These are phyloP conservation scores for Chalaropsis thielavioides DNA, from an alignment of 2,329 filamentous ascomycete genomes.

Conservation along the genomic window DNA sequence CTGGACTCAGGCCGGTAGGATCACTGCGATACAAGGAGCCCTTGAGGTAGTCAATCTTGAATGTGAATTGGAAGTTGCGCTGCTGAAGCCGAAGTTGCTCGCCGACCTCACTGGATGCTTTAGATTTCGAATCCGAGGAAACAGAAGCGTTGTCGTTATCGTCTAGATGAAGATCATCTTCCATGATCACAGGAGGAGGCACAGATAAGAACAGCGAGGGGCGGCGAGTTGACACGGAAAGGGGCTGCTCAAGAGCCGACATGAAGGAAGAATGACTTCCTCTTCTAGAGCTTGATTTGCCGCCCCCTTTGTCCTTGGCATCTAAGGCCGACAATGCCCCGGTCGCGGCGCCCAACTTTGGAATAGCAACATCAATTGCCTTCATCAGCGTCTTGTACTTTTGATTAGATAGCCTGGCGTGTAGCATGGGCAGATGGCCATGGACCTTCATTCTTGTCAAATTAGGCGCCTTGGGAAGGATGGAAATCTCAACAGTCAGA, in stretches of 20 bases:
- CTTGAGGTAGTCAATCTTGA: conserved; percentile 85
- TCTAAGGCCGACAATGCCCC: not conserved
- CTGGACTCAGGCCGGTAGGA: conserved; percentile 57
- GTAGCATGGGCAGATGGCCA: conserved; percentile 79
- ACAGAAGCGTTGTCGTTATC: conserved; percentile 49
- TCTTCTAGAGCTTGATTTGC: conserved; percentile 3
- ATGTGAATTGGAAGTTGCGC: conserved; percentile 89
- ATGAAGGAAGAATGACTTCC: conserved; percentile 17
- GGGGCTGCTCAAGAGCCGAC: conserved; percentile 16
- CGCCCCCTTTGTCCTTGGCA: not conserved
- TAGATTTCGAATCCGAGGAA: conserved; percentile 33
- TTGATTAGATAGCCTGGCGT: conserved; percentile 79
- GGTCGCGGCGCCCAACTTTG: conserved; percentile 45
- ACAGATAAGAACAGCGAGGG: conserved; percentile 55
- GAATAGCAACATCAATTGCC: conserved; percentile 87
- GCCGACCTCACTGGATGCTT: conserved; percentile 29
- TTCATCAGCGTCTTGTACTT: conserved; percentile 98
- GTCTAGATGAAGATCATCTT: conserved; percentile 56
- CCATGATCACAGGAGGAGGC: conserved; percentile 58
- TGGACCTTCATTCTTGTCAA: conserved; percentile 84
- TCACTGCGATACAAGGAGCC: conserved; percentile 85
- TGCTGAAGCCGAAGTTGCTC: conserved; percentile 52
- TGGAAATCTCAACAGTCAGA: conserved; percentile 90
- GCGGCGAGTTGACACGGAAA: conserved; percentile 2
- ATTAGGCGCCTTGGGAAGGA: conserved; percentile 89